phyloP scores from a whole-genome alignment of 2,329 filamentous ascomycete species.

The Ascochyta clinopodiicola region DNA sequence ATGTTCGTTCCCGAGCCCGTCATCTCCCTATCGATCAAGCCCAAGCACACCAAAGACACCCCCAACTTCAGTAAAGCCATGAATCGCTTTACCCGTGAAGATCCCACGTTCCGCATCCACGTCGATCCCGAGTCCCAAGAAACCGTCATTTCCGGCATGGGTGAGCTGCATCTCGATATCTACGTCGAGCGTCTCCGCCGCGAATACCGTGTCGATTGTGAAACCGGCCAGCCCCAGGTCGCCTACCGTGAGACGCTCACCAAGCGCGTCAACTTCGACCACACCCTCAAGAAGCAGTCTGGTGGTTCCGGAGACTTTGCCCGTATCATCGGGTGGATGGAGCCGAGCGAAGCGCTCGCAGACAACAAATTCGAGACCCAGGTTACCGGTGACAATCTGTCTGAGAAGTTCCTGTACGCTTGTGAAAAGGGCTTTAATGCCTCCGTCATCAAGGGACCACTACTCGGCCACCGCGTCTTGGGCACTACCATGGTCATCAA shows the following conservation, averaged over 20 bases:
- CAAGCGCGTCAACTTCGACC: constrained; percentile 82
- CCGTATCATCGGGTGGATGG: constrained; percentile 88
- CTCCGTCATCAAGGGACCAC: constrained; percentile 82
- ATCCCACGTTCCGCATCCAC: constrained; percentile 94
- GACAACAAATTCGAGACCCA: constrained; percentile 86
- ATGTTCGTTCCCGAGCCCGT: constrained; percentile 99
- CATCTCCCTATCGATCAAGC: constrained; percentile 96
- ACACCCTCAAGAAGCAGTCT: constrained; percentile 91
- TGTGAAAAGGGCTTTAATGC: constrained; percentile 93
- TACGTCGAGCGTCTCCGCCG: constrained; percentile 96
- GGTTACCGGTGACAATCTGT: constrained; percentile 87
- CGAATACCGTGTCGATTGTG: constrained; percentile 95
- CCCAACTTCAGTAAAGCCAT: constrained; percentile 98
- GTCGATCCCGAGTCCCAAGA: constrained; percentile 92
- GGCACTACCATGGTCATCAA: constrained; percentile 91
- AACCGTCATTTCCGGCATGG: constrained; percentile 98
- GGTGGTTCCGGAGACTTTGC: constrained; percentile 96
- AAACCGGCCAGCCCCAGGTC: constrained; percentile 95
- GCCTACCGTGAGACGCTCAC: constrained; percentile 96
- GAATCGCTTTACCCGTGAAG: constrained; percentile 97
- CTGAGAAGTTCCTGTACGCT: constrained; percentile 93
- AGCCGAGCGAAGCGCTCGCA: constrained; percentile 76
- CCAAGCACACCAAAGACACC: constrained; percentile 89
- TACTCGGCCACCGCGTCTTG: constrained; percentile 91
- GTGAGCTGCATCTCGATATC: constrained; percentile 94